Conservation (phyloP, 1,284 basidiomycete species). For the Inonotus hispidus region DNA sequence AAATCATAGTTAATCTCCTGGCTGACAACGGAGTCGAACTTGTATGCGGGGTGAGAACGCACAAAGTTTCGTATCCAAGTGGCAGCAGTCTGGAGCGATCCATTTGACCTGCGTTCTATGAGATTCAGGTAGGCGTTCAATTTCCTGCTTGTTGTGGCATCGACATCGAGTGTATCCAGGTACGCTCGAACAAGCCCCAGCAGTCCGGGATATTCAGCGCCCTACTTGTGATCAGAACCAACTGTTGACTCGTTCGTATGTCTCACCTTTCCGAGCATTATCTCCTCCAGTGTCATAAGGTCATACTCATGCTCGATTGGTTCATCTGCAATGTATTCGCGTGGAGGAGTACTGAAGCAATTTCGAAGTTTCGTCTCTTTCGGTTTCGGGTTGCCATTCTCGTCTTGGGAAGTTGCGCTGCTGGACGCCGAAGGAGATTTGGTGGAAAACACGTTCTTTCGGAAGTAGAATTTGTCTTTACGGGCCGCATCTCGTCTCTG, state of each 20-base stretch:
- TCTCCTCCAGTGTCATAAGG: slow-evolving; percentile 90
- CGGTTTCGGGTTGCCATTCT: slow-evolving; percentile 24
- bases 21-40: slow-evolving; percentile 84
- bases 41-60: slow-evolving; percentile 83
- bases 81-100: slow-evolving; percentile 83
- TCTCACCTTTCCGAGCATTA: slow-evolving; percentile 85
- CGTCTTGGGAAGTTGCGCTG: slow-evolving; percentile 26
- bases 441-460: slow-evolving; percentile 78
- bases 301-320: slow-evolving; percentile 82
- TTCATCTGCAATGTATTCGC: slow-evolving; percentile 36
- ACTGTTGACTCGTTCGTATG: not conserved
- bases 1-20: slow-evolving; percentile 95
- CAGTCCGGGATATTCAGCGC: slow-evolving; percentile 75
- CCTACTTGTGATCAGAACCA: slow-evolving; percentile 32
- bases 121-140: slow-evolving; percentile 80
- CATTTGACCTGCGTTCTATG: slow-evolving; percentile 74
- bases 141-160: slow-evolving; percentile 54
- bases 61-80: slow-evolving; percentile 94
- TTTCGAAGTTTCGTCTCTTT: slow-evolving; percentile 67
- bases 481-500: slow-evolving; percentile 80
- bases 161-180: slow-evolving; percentile 83
- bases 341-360: slow-evolving; percentile 57
- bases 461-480: slow-evolving; percentile 82
- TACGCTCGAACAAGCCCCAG: slow-evolving; percentile 84
- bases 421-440: slow-evolving; percentile 42